Evolutionary conservation across 2,329 filamentous ascomycete genomes (phyloP), one percentile per base, ranked within the genome.

Genomic region (Paraphaeosphaeria sporulosa): DNA sequence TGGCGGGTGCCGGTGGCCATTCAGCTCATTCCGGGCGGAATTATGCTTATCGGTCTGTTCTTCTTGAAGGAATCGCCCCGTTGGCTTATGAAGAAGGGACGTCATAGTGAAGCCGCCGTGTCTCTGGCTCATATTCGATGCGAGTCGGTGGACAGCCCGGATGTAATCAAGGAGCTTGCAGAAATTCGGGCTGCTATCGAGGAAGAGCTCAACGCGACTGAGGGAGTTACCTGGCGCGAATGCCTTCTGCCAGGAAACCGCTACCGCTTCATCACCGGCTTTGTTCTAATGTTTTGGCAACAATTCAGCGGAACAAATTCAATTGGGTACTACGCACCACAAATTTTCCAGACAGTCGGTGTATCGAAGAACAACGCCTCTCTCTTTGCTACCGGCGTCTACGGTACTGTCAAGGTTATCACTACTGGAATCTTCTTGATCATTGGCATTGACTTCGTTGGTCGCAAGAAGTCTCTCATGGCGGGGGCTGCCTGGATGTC

Each of bases 401-500:
- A 90, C 8, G 89, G 89, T 2, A 87, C 91, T 38, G 85, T 86
- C 61, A 89, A 90, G 84, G 88, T 90, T 63, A 60, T 90, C 25
- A 61, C 65, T 54, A 84, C 43, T 90, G 89, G 0, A 84, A 90
- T 38, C 87, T 88, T 0, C 83, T 87, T 1, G 86, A 52, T 90
- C 1, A 76, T 89, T 0, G 89, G 85, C 73, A 85, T 90, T 62
- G 88, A 90, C 68, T 83, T 84, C n/a, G 69, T 88, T 0, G 88
- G 87, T 13, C 84, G 88, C 21, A 87, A 87, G 68, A 85, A 86
- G 0, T 82, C 89, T 0, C 79, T 90, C 0, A 82, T 84, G 1
- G 78, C 86, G 15, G 88, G 90, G 8, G 88, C 88, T 0, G 78
- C 90, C 12, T 89, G 88, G 15, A 92, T 92, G 89, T 86, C 83